phyloP scores from a whole-genome alignment of 371 early-diverging fungal genomes.

The Mucor saturninus region DNA sequence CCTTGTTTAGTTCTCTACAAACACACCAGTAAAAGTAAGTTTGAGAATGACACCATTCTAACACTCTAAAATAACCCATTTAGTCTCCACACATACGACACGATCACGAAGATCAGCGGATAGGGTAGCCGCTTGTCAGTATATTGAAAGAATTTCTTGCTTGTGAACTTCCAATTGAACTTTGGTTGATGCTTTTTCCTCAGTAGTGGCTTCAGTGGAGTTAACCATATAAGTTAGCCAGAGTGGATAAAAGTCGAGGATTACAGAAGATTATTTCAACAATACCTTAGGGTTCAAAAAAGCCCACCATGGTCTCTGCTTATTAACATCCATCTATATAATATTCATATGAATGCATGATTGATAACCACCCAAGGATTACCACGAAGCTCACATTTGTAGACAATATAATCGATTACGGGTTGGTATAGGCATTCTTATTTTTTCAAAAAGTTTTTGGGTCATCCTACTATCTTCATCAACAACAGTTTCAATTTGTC shows the following conservation, averaged over 20 bases:
- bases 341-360: conserved; percentile 94
- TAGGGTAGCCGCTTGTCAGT: conserved; percentile 92
- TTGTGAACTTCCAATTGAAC: conserved; percentile 79
- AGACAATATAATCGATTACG: conserved; percentile 96
- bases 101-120: conserved; percentile 98
- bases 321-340: conserved; percentile 99
- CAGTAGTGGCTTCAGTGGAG: conserved; percentile 49
- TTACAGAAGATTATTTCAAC: conserved; percentile 98
- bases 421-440: conserved; percentile 62
- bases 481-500: no score
- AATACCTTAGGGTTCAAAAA: conserved; percentile 98
- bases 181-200: conserved; percentile 68
- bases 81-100: conserved; percentile 94
- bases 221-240: conserved; percentile 86
- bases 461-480: no score
- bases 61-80: conserved; percentile 83
- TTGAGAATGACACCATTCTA: conserved; percentile 86
- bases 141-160: conserved; percentile 85
- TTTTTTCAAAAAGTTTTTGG: no score
- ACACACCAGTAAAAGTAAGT: conserved; percentile 94
- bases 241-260: conserved; percentile 86
- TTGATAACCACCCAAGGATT: conserved; percentile 99
- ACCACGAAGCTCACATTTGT: conserved; percentile 97
- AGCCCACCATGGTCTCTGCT: conserved; percentile 87
- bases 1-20: conserved; percentile 78